These are phyloP conservation scores for Epichloe coenophiala DNA, from an alignment of 2,329 filamentous ascomycete genomes.

Conservation along the genomic window DNA sequence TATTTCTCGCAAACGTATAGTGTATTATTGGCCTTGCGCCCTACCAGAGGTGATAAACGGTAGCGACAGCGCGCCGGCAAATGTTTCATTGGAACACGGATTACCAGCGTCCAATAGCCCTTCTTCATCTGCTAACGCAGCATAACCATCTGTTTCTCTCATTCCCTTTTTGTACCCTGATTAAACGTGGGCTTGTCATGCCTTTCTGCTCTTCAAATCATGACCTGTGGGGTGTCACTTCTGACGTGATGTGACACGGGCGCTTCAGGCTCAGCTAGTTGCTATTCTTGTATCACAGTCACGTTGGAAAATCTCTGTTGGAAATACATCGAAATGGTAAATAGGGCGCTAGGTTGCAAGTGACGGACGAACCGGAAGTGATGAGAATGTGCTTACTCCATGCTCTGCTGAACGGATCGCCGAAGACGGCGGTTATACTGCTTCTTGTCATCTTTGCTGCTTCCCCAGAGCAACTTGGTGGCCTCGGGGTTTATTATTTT, in stretches of 20 bases:
- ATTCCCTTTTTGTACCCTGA: neutral
- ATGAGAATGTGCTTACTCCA: slow-evolving; percentile 35
- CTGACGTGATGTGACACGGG: neutral
- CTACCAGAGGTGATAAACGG: neutral
- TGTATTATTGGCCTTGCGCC: neutral
- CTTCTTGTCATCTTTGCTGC: slow-evolving; percentile 58
- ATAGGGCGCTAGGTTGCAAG: neutral
- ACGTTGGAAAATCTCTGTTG: slow-evolving; percentile 21
- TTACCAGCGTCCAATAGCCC: neutral
- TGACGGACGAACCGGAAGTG: neutral
- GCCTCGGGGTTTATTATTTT: slow-evolving; percentile 80
- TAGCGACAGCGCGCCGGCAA: neutral
- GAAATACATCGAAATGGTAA: neutral
- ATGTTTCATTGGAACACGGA: neutral
- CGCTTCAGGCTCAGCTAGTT: neutral
- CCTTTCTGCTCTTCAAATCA: neutral
- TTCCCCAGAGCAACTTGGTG: slow-evolving; percentile 76
- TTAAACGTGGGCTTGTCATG: neutral
- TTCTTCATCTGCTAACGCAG: neutral
- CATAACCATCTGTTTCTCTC: neutral
- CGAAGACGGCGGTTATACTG: slow-evolving; percentile 71
- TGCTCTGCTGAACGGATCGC: slow-evolving; percentile 58
- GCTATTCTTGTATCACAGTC: neutral
- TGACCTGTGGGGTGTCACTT: neutral
- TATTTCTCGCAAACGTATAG: neutral